Conservation (phyloP, 345 rosid species). For the Cardamine resedifolia region DNA sequence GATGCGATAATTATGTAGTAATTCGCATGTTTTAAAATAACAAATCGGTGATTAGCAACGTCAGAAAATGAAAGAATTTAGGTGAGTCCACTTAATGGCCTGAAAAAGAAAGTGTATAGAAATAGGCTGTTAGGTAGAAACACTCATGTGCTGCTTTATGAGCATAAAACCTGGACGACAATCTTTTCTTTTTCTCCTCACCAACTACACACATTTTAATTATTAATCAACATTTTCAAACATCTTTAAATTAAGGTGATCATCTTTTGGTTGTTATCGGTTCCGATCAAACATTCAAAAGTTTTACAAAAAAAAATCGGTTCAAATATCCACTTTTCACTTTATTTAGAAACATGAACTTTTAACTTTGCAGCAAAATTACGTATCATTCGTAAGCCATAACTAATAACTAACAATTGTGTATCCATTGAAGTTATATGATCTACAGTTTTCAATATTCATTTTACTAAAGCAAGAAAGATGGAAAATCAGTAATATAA, state of each 20-base stretch:
- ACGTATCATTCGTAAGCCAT: not conserved
- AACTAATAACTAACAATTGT: not conserved
- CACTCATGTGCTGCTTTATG: constrained; percentile 55
- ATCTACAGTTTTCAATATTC: not conserved
- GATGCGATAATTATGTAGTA: not conserved
- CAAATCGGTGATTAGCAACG: constrained; percentile 9
- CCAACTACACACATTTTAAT: constrained; percentile 27
- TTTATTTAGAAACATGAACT: not conserved
- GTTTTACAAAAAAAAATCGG: not conserved
- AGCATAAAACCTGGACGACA: constrained; percentile 59
- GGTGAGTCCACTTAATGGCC: constrained; percentile 37
- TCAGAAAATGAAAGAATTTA: constrained; percentile 14
- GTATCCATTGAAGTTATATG: not conserved
- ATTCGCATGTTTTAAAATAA: constrained; percentile 11
- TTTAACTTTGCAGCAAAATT: not conserved
- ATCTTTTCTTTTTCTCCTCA: constrained; percentile 10
- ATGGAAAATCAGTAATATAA: not conserved
- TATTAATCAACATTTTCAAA: constrained; percentile 15
- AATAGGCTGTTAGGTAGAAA: constrained; percentile 38
- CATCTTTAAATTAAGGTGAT: not conserved
- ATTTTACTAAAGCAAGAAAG: not conserved
- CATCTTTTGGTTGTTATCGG: not conserved
- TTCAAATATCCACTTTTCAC: not conserved
- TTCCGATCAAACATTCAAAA: not conserved
- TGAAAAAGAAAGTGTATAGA: constrained; percentile 18